Base-by-base conservation (phyloP, 495 filamentous ascomycete genomes). In the Penicillium lividum region DNA sequence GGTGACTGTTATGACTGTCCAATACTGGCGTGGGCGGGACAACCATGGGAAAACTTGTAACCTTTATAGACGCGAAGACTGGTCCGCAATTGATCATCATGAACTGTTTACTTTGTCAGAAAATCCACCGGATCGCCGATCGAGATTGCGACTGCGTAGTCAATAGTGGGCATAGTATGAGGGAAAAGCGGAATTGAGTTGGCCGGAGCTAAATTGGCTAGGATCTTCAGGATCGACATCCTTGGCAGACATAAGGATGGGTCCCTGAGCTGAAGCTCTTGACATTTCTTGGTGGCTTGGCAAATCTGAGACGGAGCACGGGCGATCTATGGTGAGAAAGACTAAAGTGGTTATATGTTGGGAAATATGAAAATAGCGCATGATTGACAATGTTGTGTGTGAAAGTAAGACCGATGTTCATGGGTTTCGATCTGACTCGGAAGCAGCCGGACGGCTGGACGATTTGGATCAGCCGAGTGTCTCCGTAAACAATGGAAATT, bases 221-320 rank as follows among this genome's bases (percentile, higher is more conserved):
- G 36, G 52, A 60, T 57, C 61, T 28, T 47, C 49, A 53, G 36
- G 61, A 64, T 64, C 61, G 25, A 44, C 57, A 54, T 45, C 51
- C 57, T 53, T 53, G 59, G 52, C 49, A 56, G 13, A 50, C 38
- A 1, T 18, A 33, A 30, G n/a, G 22, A 16, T 50, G 47, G 47
- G n/a, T 15, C 28, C 27, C 16, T 28, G 47, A 50, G 47, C 47
- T 16, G 28, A 15, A 50, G n/a, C 30, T 31, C 30, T 9, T 36
- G 9, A 15, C 38, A 40, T 36, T 36, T 9, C 8, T 36, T 11
- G 33, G 33, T 11, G 13, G 33, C 33, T 36, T 36, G 33, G 33
- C 33, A 36, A 13, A 4, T 11, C 9, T 36, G 33, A 2, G 22
- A 22, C 22, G 22, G 33, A 13, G 4, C 8, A 13, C 13, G 33